Evolutionary conservation across 2,329 filamentous ascomycete species (phyloP), one percentile per base, ranked within the genome.

Genomic region (Juglanconis oblonga): DNA sequence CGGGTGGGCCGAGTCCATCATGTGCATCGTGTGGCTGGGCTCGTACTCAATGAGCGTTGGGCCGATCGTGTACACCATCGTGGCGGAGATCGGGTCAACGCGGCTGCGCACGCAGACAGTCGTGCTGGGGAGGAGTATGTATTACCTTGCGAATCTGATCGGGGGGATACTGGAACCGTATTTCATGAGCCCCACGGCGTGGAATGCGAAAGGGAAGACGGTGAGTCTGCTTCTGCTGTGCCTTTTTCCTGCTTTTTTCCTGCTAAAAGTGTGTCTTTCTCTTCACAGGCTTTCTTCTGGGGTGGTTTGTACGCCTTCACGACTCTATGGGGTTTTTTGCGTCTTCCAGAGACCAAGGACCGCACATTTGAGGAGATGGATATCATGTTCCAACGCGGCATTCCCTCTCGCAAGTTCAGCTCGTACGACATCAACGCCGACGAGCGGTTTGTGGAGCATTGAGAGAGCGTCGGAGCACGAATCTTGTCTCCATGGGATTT

Each of bases 41-140:
- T 68, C 71, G 5, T 79, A 79, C 66, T 76, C 72, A 7, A 75
- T 79, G 71, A 71, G 72, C 33, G 74, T 78, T 45, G 77, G 77
- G 0, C 77, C 77, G 5, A 76, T 79, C 29, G 69, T 77, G 62
- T 80, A 79, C 69, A 78, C 76, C 24, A 75, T 79, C 35, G 72
- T 77, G 64, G 42, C 79, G 1, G 79, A 81, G 66, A 63, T 80
- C 3, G 73, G 74, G 0, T 78, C 77, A 0, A 79, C 77, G 4
- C 77, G 78, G 44, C 72, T 81, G 24, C 73, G 78, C 50, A 77
- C 75, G 52, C 78, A 80, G 68, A 77, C 77, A 0, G 74, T 80
- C 17, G 77, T 79, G 11, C 66, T 81, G 17, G 77, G 76, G 1
- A 72, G 79, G 52, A 77, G 67, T 17, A 69, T 68, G 2, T 78